Base-by-base conservation (phyloP, 164 flowering plant genomes). In the Tetrastigma voinierianum region DNA sequence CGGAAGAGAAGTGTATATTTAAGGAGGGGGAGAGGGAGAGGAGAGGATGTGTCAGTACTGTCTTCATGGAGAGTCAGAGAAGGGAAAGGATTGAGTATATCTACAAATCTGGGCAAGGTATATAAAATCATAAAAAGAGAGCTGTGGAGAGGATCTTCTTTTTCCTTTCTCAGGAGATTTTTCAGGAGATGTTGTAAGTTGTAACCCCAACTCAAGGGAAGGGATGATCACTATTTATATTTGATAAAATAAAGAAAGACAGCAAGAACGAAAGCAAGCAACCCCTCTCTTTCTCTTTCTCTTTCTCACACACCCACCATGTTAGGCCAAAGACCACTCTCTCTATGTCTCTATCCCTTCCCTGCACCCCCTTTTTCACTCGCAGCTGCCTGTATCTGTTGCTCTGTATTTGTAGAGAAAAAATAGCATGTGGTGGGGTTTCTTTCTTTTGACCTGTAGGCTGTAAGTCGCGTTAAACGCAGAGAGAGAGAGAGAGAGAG, bases 41-140 rank as follows among this genome's bases (percentile, higher is more conserved):
- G 51, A 48, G 71, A 69, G 61, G 79, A 75, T 23, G 63, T 58
- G 85, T 82, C 85, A n/a, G n/a, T n/a, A 54, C 72, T 82, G 62
- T 82, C 85, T 45, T 73, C 80, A 62, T 79, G 78, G n/a, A 65
- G 83, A 82, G 73, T 82, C 81, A 79, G 82, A 59, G 72, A 72
- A 64, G 65, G 61, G 75, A 77, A 74, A 74, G 72, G 78, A 77
- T 76, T 76, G 53, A 55, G 71, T 61, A 76, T 73, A 68, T 76
- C 76, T 61, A 59, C 74, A 76, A 71, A 80, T 80, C 75, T 72
- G 70, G n/a, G 18, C 62, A 70, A 57, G 45, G 40, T 16, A 19
- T 1, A 51, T 1, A 56, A 25, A n/a, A n/a, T n/a, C n/a, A n/a
- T n/a, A n/a, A n/a, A n/a, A 40, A 47, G 14, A 16, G 43, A 15